Evolutionary conservation across 129 eudicot species (phyloP), one percentile per base, ranked within the genome.

Genomic region (sunflower (Helianthus annuus)): DNA sequence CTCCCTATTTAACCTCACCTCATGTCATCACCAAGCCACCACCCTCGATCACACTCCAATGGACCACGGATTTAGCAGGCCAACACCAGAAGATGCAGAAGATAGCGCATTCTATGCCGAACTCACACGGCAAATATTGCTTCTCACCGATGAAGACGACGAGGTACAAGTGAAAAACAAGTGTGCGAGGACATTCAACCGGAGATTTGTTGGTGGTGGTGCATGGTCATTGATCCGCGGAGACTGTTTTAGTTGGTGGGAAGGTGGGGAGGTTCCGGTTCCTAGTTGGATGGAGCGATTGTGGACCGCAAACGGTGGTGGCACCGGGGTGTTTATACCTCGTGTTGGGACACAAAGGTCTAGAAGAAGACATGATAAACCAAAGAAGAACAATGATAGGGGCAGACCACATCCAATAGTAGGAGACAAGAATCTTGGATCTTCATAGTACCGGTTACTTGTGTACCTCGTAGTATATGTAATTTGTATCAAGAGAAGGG

Each of bases 301-400:
- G 82, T 91, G 95, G 95, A 80, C 82, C 34, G 68, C 66, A 13
- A 81, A 81, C n/a, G 60, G 42, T 16, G 66, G 57, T 36, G 95
- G 97, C 34, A 91, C 97, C 1, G 97, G 97, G 17, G 97, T 91
- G 67, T 91, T 91, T 76, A 91, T 91, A 69, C 97, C 97, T 3
- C 84, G 77, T 51, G 76, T 38, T 0, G 73, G 65, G 29, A 22
- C 44, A 65, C 66, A 40, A 10, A 70, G 73, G 51, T 54, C 87
- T 12, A 73, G 64, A 53, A 75, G 59, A 79, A 75, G 81, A 60
- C 69, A 76, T 65, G 62, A 75, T 42, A 87, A 70, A 72, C 68
- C 86, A 36, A 80, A 85, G 81, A 84, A 76, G 70, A 82, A 70
- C 66, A 84, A 77, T 36, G 82, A 68, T 5, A 76, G 65, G 62